phyloP scores from a whole-genome alignment of 1,284 basidiomycete species.

The Cutaneotrichosporon sp. region DNA sequence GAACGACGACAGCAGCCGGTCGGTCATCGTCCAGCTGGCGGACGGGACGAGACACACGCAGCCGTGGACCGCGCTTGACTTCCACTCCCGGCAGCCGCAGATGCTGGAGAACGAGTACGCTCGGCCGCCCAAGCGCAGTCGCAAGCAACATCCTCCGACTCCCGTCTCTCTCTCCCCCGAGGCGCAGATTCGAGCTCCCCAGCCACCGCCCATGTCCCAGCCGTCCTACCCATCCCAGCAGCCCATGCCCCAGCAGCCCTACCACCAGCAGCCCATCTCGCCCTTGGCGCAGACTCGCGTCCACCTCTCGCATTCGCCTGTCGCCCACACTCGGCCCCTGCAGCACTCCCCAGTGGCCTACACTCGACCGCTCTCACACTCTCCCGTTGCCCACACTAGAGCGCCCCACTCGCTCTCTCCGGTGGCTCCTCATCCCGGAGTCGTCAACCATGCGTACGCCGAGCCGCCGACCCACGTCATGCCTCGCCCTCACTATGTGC shows the following conservation, averaged over 20 bases:
- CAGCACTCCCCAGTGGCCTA: neutral
- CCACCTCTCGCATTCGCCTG: neutral
- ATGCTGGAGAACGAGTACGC: slow-evolving; percentile 28
- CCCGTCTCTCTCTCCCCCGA: neutral
- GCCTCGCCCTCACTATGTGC: neutral
- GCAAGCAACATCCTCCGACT: slow-evolving; percentile 14
- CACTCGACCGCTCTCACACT: neutral
- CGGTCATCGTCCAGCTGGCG: slow-evolving; percentile 62
- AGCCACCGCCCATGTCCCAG: too few relatives aligned
- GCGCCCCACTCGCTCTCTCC: neutral
- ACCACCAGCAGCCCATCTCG: neutral
- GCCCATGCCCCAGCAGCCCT: too few relatives aligned
- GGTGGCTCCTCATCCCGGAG: neutral
- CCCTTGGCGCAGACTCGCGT: neutral
- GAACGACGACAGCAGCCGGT: slow-evolving; percentile 65
- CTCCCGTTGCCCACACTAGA: neutral
- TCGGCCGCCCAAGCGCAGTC: slow-evolving; percentile 20
- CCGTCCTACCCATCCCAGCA: too few relatives aligned
- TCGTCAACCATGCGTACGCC: slow-evolving; percentile 8
- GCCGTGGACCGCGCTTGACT: slow-evolving; percentile 22
- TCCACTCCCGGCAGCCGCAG: slow-evolving; percentile 14
- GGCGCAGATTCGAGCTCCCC: neutral
- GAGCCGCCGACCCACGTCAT: slow-evolving; percentile 1
- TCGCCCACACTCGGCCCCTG: neutral
- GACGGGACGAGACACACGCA: slow-evolving; percentile 11